Evolutionary conservation across 164 flowering plant species (phyloP), one percentile per base, ranked within the genome.

Genomic region (Annona cherimola): DNA sequence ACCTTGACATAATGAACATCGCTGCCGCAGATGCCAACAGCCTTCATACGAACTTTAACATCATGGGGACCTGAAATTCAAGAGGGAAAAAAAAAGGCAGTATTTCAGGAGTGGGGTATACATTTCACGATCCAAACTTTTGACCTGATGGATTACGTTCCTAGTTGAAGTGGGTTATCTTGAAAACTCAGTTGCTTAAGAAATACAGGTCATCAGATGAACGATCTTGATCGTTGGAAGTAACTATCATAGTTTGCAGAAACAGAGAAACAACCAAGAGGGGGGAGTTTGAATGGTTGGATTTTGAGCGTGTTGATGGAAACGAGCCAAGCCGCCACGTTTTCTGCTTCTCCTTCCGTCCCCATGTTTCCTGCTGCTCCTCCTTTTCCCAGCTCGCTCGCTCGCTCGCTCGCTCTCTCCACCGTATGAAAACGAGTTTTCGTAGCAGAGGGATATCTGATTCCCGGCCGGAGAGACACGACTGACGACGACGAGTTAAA

Each of bases 11-110:
- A 86, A 71, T 95, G 98, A 78, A 95, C 98, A 86, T 95, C 99
- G 73, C 99, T 95, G 55, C 99, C 99, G 71, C 99, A 95, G 61
- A 95, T 95, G 42, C 99, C 99, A 57, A 93, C 94, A 69, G 99
- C 96, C 79, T 95, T 93, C 88, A 95, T 93, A 74, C 89, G 79
- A 40, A 95, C 86, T 80, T 81, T 90, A n/a, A 83, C 99, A 84
- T 92, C 97, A 81, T 81, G 76, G 35, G 94, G 86, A 14, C 97
- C 98, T 94, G 54, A 57, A 72, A 44, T 19, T 18, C 9, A 54
- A 54, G 39, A 63, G 42, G 41, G 39, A 40, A 43, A 11, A 43
- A 11, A 66, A 71, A 18, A 44, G 1, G 12, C 7, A 60, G 7
- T 50, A 50, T 26, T 7, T 61, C 11, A 35, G 19, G 64, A 9